Evolutionary conservation across 1,284 basidiomycete genomes (phyloP), one percentile per base, ranked within the genome.

Genomic region (Tetrapyrgos nigripes): DNA sequence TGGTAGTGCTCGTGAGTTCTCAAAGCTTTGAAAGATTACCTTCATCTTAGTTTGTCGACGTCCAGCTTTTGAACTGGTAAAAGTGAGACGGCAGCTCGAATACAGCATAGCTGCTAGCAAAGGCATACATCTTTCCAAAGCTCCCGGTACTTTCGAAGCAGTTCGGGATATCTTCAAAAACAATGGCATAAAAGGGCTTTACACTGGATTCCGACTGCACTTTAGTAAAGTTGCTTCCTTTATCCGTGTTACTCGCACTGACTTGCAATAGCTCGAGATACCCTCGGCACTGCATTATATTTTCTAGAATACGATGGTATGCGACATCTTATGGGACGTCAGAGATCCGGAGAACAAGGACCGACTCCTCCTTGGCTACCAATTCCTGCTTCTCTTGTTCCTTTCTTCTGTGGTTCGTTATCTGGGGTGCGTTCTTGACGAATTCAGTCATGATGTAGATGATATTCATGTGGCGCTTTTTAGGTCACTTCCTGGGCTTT

Each of bases 21-120:
- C 45, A 13, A 29, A 59, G 60, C 29, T 56, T 24, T 59, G n/a
- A 14, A 50, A 21, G 31, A 50, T 31, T 24, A 63, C 52, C 48
- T 28, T 57, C 56, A 43, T 48, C 55, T 61, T 45, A 59, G 59
- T 53, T 60, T 56, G 49, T 28, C 58, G 47, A 21, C 24, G 48
- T 49, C 52, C 58, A 91, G 91, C 96, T 29, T 98, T 98, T 67
- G 96, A 98, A 73, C 87, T 98, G 44, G 94, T 98, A 67, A 98
- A 98, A 83, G 94, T 95, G 56, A 89, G 94, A 61, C 81, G 94
- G 64, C 96, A 99, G 69, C 80, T 99, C 51, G 97, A 98, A 75
- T 98, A 93, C 69, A 88, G 93, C 50, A 98, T 98, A 60, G 93
- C 94, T 23, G 85, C 86, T 23, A 88, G 80, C 71, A 91, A 90